Evolutionary conservation across 495 filamentous ascomycete genomes (phyloP).

Genomic region (Xylaria palmicola): DNA sequence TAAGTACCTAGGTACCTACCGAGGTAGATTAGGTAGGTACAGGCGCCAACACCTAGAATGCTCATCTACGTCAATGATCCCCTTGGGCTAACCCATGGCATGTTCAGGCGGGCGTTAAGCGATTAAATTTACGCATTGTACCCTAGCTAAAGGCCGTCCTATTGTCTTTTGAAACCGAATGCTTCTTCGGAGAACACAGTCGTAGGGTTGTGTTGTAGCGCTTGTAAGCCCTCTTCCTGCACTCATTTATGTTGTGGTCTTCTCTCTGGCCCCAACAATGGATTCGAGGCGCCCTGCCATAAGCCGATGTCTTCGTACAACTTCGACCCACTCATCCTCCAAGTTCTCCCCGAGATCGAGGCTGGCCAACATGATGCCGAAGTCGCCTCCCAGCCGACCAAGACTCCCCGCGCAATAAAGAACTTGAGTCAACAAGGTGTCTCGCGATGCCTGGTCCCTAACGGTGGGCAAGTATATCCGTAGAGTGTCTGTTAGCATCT

Average conservation of each 20-base stretch:
- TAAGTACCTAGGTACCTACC: background rate
- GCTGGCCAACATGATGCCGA: conserved; percentile 79
- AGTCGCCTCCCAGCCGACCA: conserved; percentile 88
- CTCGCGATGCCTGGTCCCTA: conserved; percentile 70
- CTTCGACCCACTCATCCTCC: conserved; percentile 82
- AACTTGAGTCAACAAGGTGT: conserved; percentile 90
- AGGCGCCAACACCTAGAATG: no score
- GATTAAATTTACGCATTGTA: no score
- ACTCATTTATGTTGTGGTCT: conserved; percentile 3
- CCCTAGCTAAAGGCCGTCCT: no score
- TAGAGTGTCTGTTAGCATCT: conserved; percentile 76
- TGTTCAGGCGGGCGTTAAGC: no score
- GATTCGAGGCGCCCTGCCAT: conserved; percentile 85
- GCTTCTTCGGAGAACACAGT: no score
- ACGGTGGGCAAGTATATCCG: conserved; percentile 80
- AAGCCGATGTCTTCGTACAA: conserved; percentile 85
- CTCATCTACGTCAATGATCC: no score
- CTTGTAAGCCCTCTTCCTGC: background rate
- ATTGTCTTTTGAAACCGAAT: no score
- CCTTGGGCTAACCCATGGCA: no score
- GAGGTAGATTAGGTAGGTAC: no score
- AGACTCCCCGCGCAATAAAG: conserved; percentile 94
- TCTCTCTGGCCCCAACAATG: conserved; percentile 58
- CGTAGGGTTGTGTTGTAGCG: background rate
- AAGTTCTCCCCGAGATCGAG: conserved; percentile 57